Conservation (phyloP, 2,329 filamentous ascomycete genomes). For the Cladosporium colombiae region DNA sequence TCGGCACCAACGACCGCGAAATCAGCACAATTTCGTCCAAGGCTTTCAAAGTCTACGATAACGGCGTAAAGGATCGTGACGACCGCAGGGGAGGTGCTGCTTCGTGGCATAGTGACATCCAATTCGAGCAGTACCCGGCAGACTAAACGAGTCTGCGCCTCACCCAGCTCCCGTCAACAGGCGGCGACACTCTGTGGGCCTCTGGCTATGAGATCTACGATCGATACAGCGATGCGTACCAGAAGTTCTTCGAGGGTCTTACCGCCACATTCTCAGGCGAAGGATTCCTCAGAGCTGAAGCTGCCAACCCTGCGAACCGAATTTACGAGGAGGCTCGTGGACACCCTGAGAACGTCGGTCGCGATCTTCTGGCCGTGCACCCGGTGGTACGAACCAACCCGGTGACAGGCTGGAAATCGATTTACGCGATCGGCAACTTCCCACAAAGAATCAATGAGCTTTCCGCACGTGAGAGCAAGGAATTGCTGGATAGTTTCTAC, state of each 20-base stretch:
- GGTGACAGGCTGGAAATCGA: slow-evolving; percentile 63
- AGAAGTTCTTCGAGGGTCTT: slow-evolving; percentile 60
- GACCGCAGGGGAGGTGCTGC: slow-evolving; percentile 5
- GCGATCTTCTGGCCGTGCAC: slow-evolving; percentile 50
- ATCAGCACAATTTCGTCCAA: slow-evolving; percentile 44
- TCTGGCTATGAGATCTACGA: slow-evolving; percentile 59
- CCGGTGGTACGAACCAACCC: slow-evolving; percentile 63
- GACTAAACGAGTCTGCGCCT: slow-evolving; percentile 65
- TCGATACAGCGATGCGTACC: slow-evolving; percentile 57
- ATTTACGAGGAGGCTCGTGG: slow-evolving; percentile 32
- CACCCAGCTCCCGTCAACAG: slow-evolving; percentile 57
- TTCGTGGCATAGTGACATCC: slow-evolving; percentile 61
- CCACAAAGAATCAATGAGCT: slow-evolving; percentile 47
- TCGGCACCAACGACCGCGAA: slow-evolving; percentile 38
- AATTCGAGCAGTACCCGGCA: slow-evolving; percentile 63
- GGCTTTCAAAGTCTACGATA: slow-evolving; percentile 33
- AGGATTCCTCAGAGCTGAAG: neutral
- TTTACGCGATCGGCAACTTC: slow-evolving; percentile 48
- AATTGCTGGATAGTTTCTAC: slow-evolving; percentile 46
- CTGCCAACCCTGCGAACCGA: slow-evolving; percentile 37
- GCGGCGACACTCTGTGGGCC: slow-evolving; percentile 31
- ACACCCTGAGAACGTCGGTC: slow-evolving; percentile 19
- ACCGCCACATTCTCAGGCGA: slow-evolving; percentile 51
- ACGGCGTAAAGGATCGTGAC: neutral
- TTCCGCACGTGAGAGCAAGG: slow-evolving; percentile 46